phyloP scores from a whole-genome alignment of 106 monocot genomes.

The Apostasia shenzhenica region DNA sequence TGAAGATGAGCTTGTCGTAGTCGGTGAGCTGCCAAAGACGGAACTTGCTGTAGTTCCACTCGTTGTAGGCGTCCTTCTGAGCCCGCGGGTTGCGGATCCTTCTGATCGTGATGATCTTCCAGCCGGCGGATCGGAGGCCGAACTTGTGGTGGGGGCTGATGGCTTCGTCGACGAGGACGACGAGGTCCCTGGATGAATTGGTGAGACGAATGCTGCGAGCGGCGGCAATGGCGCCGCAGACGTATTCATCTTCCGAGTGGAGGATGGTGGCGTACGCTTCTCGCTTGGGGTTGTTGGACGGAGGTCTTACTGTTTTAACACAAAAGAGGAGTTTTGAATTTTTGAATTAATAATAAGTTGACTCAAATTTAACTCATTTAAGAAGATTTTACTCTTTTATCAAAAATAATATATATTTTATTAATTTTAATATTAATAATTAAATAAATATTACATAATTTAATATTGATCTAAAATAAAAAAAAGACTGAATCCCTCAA shows the following conservation, averaged over 20 bases:
- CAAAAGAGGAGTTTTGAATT: too few relatives aligned
- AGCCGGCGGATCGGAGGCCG: conserved; percentile 57
- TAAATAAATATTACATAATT: too few relatives aligned
- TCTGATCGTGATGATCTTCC: conserved; percentile 55
- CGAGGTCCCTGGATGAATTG: conserved; percentile 59
- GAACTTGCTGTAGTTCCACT: conserved; percentile 92
- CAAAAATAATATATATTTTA: too few relatives aligned
- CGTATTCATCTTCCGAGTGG: conserved; percentile 56
- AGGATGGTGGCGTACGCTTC: conserved; percentile 77
- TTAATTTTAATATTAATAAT: too few relatives aligned
- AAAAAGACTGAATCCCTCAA: too few relatives aligned
- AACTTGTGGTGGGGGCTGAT: conserved; percentile 40
- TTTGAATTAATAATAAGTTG: too few relatives aligned
- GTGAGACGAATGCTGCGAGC: conserved; percentile 64
- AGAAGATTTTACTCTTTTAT: too few relatives aligned
- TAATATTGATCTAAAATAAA: too few relatives aligned
- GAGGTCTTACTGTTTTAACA: conserved; percentile 17
- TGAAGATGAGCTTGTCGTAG: conserved; percentile 72
- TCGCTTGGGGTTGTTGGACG: conserved; percentile 19
- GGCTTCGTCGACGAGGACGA: conserved; percentile 59
- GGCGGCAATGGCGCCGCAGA: conserved; percentile 66
- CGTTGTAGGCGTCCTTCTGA: conserved; percentile 61
- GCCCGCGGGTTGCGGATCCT: conserved; percentile 75
- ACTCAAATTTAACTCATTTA: too few relatives aligned
- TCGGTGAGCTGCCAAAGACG: conserved; percentile 81